phyloP scores from a whole-genome alignment of 2,329 filamentous ascomycete species.

The Beauveria australis region DNA sequence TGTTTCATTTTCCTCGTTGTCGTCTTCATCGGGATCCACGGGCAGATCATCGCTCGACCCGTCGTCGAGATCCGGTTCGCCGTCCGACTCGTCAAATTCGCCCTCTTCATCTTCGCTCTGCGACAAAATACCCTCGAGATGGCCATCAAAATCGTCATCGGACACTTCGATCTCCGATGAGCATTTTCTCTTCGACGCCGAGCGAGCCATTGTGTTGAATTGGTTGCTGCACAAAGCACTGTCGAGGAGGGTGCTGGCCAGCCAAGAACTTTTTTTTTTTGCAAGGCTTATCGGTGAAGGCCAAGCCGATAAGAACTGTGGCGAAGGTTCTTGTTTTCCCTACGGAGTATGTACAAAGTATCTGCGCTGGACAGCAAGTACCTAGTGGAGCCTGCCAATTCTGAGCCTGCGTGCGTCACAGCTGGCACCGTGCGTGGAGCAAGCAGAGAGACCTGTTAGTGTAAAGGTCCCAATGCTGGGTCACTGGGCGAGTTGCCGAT shows the following conservation, averaged over 20 bases:
- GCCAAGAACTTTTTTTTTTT: conserved; percentile 10
- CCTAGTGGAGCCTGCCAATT: not conserved
- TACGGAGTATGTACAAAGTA: not conserved
- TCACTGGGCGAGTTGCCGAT: not conserved
- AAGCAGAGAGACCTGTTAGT: not conserved
- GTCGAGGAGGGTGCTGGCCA: not conserved
- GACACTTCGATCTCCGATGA: conserved; percentile 48
- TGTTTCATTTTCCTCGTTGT: conserved; percentile 26
- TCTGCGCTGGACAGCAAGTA: not conserved
- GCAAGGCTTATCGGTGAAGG: conserved; percentile 3
- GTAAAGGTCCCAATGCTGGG: not conserved
- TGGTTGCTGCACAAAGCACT: not conserved
- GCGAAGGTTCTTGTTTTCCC: not conserved
- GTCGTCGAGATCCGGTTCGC: conserved; percentile 30
- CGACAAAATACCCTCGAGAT: conserved; percentile 47
- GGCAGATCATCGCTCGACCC: conserved; percentile 24
- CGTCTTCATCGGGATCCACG: conserved; percentile 21
- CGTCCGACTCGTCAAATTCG: conserved; percentile 28
- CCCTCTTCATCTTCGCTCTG: conserved; percentile 47
- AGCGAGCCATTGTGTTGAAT: conserved; percentile 4
- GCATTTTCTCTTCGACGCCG: conserved; percentile 55
- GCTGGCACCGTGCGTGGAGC: not conserved
- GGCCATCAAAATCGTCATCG: conserved; percentile 53
- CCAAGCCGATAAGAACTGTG: conserved; percentile 4
- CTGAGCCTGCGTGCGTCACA: too few species aligned